These are phyloP conservation scores for Sonneratia caseolaris DNA, from an alignment of 345 rosid species.

Conservation along the genomic window DNA sequence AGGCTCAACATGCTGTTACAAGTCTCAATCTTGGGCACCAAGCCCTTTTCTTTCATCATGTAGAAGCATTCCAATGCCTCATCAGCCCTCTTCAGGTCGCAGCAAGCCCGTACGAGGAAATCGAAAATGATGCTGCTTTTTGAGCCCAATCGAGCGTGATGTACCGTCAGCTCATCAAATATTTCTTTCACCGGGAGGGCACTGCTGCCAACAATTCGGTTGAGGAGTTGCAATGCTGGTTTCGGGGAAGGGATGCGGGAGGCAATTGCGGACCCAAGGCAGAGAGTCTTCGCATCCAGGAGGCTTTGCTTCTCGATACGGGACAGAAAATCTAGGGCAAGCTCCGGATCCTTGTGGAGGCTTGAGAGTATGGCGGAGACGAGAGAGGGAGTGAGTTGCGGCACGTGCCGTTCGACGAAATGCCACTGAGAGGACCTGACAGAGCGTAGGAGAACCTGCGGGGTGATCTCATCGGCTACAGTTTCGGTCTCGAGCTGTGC, in stretches of 20 bases:
- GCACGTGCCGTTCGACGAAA: slow-evolving; percentile 49
- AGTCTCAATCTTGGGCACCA: slow-evolving; percentile 58
- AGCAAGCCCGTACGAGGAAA: slow-evolving; percentile 47
- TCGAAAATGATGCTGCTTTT: slow-evolving; percentile 50
- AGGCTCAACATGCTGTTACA: slow-evolving; percentile 59
- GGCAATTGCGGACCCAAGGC: slow-evolving; percentile 47
- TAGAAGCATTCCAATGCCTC: slow-evolving; percentile 58
- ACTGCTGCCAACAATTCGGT: slow-evolving; percentile 20
- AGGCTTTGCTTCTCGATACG: slow-evolving; percentile 26
- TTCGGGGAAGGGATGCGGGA: slow-evolving; percentile 51
- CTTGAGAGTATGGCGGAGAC: slow-evolving; percentile 32
- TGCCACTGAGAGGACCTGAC: slow-evolving; percentile 60
- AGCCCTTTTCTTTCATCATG: slow-evolving; percentile 54
- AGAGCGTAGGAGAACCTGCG: slow-evolving; percentile 1
- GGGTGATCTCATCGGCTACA: slow-evolving; percentile 6
- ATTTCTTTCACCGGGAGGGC: slow-evolving; percentile 22
- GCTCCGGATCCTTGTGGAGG: slow-evolving; percentile 50
- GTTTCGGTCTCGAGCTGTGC: slow-evolving; percentile 8
- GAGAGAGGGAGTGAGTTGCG: slow-evolving; percentile 31
- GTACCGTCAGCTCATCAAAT: slow-evolving; percentile 38
- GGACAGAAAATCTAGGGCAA: slow-evolving; percentile 40
- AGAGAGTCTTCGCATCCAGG: slow-evolving; percentile 47
- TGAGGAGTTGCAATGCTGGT: slow-evolving; percentile 44
- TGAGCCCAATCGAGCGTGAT: slow-evolving; percentile 32
- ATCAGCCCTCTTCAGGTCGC: slow-evolving; percentile 51